Evolutionary conservation across 1,284 basidiomycete species (phyloP).

Genomic region (Puccinia horiana): DNA sequence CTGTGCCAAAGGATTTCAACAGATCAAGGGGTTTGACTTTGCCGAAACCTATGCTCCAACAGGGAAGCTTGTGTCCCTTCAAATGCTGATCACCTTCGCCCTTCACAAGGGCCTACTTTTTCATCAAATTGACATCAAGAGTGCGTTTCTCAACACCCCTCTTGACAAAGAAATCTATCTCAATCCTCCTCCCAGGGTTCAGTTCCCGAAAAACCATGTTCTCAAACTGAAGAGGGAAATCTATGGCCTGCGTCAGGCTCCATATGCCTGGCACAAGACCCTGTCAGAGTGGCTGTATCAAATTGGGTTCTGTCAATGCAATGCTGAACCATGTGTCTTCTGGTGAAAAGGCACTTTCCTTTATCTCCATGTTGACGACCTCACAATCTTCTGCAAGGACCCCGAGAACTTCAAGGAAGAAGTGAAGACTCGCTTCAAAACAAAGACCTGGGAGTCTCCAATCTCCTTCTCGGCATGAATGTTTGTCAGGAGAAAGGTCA

Average conservation of each 20-base stretch:
- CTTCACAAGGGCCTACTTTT: neutral
- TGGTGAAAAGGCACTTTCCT: neutral
- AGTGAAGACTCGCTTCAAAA: too few species aligned
- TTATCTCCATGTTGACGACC: neutral
- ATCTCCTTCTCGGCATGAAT: too few species aligned
- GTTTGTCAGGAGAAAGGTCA: neutral
- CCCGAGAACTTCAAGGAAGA: too few species aligned
- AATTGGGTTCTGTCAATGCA: neutral
- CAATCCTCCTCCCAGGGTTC: neutral
- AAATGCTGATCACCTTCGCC: neutral
- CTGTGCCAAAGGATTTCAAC: too few species aligned
- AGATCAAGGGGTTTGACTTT: neutral
- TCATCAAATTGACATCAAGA: too few species aligned
- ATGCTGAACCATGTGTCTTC: too few species aligned
- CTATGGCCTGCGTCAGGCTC: neutral
- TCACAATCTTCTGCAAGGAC: too few species aligned
- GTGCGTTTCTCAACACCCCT: too few species aligned
- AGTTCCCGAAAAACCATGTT: neutral
- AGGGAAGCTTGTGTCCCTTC: neutral
- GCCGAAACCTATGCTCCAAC: slow-evolving; percentile 3
- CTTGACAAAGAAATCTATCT: neutral
- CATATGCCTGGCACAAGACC: too few species aligned
- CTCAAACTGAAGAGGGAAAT: neutral
- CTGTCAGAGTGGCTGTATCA: neutral
- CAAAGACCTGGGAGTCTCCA: neutral